Conservation (phyloP, 495 filamentous ascomycete species). For the Friedmanniomyces simplex region DNA sequence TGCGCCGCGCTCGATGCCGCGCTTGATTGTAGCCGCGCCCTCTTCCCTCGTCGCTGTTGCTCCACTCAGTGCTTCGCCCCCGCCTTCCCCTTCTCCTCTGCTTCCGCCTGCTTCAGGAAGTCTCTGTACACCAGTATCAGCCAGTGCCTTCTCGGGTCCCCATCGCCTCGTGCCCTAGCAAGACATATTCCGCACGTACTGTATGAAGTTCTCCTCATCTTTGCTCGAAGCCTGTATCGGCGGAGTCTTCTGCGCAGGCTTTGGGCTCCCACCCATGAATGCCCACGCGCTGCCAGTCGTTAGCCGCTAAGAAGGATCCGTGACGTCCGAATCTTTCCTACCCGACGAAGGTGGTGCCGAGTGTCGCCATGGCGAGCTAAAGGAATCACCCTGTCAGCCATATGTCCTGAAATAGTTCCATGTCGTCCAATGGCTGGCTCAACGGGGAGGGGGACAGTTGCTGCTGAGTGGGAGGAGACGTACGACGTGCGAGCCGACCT, state of each 20-base stretch:
- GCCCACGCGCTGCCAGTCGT: conserved; percentile 28
- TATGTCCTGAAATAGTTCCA: neutral
- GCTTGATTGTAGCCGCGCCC: neutral
- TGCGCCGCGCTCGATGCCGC: neutral
- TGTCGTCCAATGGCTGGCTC: conserved; percentile 1
- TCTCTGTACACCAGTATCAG: conserved; percentile 17
- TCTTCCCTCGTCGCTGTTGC: neutral
- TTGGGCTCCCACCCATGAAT: conserved; percentile 51
- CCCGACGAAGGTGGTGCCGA: conserved; percentile 55
- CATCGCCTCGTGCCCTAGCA: neutral
- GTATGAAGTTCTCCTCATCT: conserved; percentile 96
- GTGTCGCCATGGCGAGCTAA: conserved; percentile 79
- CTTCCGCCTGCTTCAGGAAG: conserved; percentile 25
- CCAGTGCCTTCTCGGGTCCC: no score
- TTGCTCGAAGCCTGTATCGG: conserved; percentile 79
- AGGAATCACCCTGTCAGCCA: neutral
- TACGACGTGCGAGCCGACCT: conserved; percentile 91
- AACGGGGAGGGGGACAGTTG: conserved; percentile 2
- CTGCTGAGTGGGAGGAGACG: conserved; percentile 33
- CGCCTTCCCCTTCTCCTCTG: conserved; percentile 44
- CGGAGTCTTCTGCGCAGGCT: conserved; percentile 49
- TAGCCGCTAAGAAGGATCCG: no score
- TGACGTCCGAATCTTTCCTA: no score
- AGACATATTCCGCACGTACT: conserved; percentile 46
- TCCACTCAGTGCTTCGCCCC: conserved; percentile 50